Base-by-base conservation (phyloP, 1,284 basidiomycete genomes). In the Cryptococcus hybrid region DNA sequence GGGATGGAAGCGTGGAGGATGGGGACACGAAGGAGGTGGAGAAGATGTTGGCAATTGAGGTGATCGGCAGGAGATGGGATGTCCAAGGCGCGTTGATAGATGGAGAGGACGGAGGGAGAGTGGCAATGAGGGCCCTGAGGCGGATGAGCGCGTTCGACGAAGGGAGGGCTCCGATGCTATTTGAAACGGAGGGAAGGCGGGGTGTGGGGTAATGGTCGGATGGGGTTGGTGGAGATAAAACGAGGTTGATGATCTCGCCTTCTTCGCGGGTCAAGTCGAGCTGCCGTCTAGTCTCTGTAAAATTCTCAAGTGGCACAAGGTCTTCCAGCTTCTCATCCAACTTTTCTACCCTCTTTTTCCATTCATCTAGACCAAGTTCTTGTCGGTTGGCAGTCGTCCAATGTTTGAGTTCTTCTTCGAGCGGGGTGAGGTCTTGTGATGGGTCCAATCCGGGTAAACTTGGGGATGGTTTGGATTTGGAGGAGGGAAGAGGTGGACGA, bases 21-120 rank as follows among this genome's bases (percentile, higher is more conserved):
- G 0, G 87, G 87, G 0, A 92, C 81, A 12, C 90, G 90, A 86
- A 92, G 87, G 0, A 86, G 85, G 24, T 73, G 66, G 4, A 93
- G 67, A 13, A 93, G 64, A 9, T 69, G 74, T 58, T 66, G 60
- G 43, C 71, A 72, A 44, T 70, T 69, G 1, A 63, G 62, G 40
- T 76, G 71, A 47, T 75, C 69, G 11, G 60, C 56, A 9, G 59
- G 59, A 0, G 69, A 62, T 2, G 77, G 77, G 3, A 65, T 54
- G 47, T 62, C 55, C 5, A 77, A 58, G 6, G 69, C 66, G 9
- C 67, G 50, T 3, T 66, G 68, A 47, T 24, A 24, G 24, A 24
- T 24, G 24, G 24, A 24, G 24, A 24, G 24, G 24, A 24, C 24
- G 24, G 24, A 24, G 24, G 65, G 1, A 62, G 49, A 1, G 45